Base-by-base conservation (phyloP, 163 green algal genomes). In the Trebouxiophyceae sp. region DNA sequence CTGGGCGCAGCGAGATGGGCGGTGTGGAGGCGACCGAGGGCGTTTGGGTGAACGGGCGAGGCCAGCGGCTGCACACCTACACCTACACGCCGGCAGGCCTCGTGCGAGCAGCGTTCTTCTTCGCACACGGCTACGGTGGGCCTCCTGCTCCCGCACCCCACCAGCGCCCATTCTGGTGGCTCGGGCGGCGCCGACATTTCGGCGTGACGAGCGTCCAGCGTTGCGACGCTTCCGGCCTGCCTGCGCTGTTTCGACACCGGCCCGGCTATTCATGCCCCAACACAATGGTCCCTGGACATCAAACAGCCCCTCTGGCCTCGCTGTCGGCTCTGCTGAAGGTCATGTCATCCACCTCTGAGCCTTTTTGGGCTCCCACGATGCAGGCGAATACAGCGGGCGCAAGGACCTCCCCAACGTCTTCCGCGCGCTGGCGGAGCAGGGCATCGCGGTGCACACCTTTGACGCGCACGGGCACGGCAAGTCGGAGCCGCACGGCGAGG, bases 401-500 rank as follows among this genome's bases (percentile, higher is more conserved):
- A 56, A 63, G 1, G 62, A 60, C 19, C 19, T 31, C 26, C 5
- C 19, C 65, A 47, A 71, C 87, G 80, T 89, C 4, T 84, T 89
- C 26, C 33, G 57, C n/a, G 33, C 61, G 8, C 58, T 88, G 29
- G 81, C 80, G 5, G 55, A 73, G 8, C 31, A 23, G 23, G 83
- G 84, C 34, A 80, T 91, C 22, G 84, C 76, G 4, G 77, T 90
- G 26, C 81, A 80, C 30, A 59, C 74, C 16, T 78, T 73, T 62
- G 85, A 92, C 55, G 71, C 72, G 16, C 71, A 85, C 32, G 80
- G 80, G 1, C 84, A 89, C 56, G 85, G 85, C 32, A 65, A 60
- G 3, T 81, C 63, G 27, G 71, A 82, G 54, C 76, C 77, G 1
- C 63, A 33, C 26, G 60, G 44, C 22, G 54, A 70, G 24, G 54